Evolutionary conservation across 768 basidiomycete species (phyloP), one percentile per base, ranked within the genome.

Genomic region (Kwoniella sp.): DNA sequence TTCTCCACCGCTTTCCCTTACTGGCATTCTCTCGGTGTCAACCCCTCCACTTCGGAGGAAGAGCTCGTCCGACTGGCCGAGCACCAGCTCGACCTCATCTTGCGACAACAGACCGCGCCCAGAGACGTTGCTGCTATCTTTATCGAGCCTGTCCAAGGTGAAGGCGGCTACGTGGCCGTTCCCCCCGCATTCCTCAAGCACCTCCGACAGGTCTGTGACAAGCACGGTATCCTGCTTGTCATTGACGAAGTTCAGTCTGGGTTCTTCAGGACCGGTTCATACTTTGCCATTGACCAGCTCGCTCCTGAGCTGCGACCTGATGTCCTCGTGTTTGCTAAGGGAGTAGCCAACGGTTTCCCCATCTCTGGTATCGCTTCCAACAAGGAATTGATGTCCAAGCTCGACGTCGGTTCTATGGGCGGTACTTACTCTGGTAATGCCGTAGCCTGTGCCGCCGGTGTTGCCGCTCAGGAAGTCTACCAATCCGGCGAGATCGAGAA

Each of bases 121-220:
- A 79, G 81, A 4, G 94, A 97, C 77, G 94, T 92, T 0, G 92
- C 94, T 1, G 93, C 92, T n/a, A 88, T 97, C 73, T 81, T 98
- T 67, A 81, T 98, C 46, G 95, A 98, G 83, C 90, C 95, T 46
- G 88, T 97, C 1, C 83, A 97, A 29, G 94, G 93, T 25, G 95
- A 97, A 80, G 95, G 95, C 36, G 95, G 95, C 1, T 97, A 98
- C 79, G 90, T 96, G 17, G 88, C 91, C 27, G 91, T 92, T 0
- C 91, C 92, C 0, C 74, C 86, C 0, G 85, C 86, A 22, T 98
- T 90, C 83, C 79, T 98, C 63, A 84, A 85, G 50, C 91, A 91
- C 22, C 80, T 98, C 49, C 83, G 93, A 64, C 83, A 83, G 55
- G 83, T 93, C n/a, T 97, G 94, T 79, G 91, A 96, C 77, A 84